These are phyloP conservation scores for Emmonsiellopsis sp. DNA, from an alignment of 2,329 filamentous ascomycete genomes.

Conservation along the genomic window DNA sequence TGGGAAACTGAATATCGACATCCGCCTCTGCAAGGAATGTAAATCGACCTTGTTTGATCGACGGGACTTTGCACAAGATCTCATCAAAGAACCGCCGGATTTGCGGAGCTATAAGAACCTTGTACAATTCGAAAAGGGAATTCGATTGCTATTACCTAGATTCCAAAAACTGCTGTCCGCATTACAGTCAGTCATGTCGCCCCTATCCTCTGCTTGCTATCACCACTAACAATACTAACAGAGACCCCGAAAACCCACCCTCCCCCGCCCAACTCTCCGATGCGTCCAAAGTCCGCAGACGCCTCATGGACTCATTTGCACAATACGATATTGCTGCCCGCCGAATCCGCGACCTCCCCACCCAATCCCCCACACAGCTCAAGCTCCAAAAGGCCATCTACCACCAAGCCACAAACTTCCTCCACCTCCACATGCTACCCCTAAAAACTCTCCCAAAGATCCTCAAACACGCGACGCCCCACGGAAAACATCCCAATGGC, in stretches of 20 bases:
- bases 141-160: conserved; percentile 67
- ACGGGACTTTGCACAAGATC: conserved; percentile 66
- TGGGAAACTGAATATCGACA: conserved; percentile 60
- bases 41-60: conserved; percentile 61
- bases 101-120: conserved; percentile 76
- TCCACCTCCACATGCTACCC: conserved; percentile 86
- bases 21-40: conserved; percentile 91
- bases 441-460: conserved; percentile 65
- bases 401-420: conserved; percentile 68
- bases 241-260: conserved; percentile 56
- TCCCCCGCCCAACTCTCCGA: conserved; percentile 67
- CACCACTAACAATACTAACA: conserved; percentile 16
- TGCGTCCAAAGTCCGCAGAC: conserved; percentile 79
- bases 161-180: conserved; percentile 70
- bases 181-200: conserved; percentile 48
- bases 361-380: conserved; percentile 61
- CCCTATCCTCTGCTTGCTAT: background rate
- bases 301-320: conserved; percentile 77
- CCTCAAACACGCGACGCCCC: conserved; percentile 52
- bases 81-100: conserved; percentile 60
- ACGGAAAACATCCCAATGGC: conserved; percentile 30
- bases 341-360: conserved; percentile 69
- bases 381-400: conserved; percentile 75
- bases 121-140: conserved; percentile 78
- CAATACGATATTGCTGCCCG: conserved; percentile 80